Evolutionary conservation across 2,329 filamentous ascomycete species (phyloP), one percentile per base, ranked within the genome.

Genomic region (Hawksworthiomyces lignivorus): DNA sequence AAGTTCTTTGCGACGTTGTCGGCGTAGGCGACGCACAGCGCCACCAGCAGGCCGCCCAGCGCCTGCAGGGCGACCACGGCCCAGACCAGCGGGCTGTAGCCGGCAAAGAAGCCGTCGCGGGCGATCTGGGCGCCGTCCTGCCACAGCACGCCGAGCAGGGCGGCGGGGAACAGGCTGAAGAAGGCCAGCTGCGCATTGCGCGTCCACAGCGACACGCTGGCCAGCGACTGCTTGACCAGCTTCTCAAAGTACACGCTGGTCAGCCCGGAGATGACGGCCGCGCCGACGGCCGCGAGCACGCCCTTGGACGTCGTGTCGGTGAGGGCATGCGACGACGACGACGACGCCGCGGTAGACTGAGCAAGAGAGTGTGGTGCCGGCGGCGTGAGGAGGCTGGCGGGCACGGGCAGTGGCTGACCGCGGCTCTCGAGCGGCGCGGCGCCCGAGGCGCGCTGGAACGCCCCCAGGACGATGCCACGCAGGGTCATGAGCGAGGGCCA

Each of bases 171-270:
- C 9, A 41, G 31, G 32, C 39, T 41, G 39, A 34, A 35, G 31
- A 41, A 41, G 4, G 39, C 33, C 1, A 41, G 39, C 31, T 41
- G 39, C 8, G 31, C 39, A 26, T 41, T 41, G 31, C 39, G 39
- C 8, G 39, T 41, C 39, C 39, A 41, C n/a, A 41, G 31, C 8
- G 39, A 41, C 31, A 41, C 39, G 7, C 31, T 34, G 14, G 32
- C 17, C 12, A 31, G 31, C 12, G 39, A 41, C 39, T 41, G 30
- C 22, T 41, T 41, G 31, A 41, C 32, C 20, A 41, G 39, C 24
- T 41, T 41, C n/a, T 41, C 39, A 35, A 41, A 41, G 31, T 35
- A 41, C 10, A 41, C 39, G 26, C 39, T 31, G 15, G 39, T 41
- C 12, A 41, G 33, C 5, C 39, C 39, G 4, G 39, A 41, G 22